phyloP scores from a whole-genome alignment of 2,329 filamentous ascomycete species.

The Pseudocercospora cruenta region DNA sequence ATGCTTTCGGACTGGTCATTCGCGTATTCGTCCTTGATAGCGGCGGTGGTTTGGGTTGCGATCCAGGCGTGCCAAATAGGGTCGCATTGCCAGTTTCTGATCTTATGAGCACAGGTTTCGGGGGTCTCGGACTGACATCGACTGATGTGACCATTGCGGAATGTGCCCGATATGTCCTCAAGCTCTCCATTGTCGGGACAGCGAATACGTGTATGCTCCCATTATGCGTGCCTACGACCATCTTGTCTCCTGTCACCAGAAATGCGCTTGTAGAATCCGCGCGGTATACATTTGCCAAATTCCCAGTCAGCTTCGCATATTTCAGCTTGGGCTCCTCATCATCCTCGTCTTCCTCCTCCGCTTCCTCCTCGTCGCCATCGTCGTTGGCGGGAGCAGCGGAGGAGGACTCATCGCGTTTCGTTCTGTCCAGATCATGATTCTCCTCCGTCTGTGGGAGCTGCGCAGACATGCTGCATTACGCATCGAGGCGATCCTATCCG shows the following conservation, averaged over 20 bases:
- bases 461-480: slow-evolving; percentile 42
- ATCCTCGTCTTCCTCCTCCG: slow-evolving; percentile 58
- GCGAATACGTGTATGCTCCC: slow-evolving; percentile 92
- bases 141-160: slow-evolving; percentile 87
- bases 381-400: slow-evolving; percentile 19
- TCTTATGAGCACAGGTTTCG: slow-evolving; percentile 48
- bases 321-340: slow-evolving; percentile 95
- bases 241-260: slow-evolving; percentile 90
- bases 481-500: slow-evolving; percentile 15
- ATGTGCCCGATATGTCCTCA: slow-evolving; percentile 90
- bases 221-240: slow-evolving; percentile 96
- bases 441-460: slow-evolving; percentile 34
- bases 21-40: slow-evolving; percentile 21
- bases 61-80: slow-evolving; percentile 17
- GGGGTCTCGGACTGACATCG: slow-evolving; percentile 85
- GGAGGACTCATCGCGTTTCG: slow-evolving; percentile 14
- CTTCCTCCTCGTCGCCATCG: slow-evolving; percentile 34
- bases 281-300: slow-evolving; percentile 79
- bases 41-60: slow-evolving; percentile 19
- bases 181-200: slow-evolving; percentile 75
- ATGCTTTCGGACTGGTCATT: slow-evolving; percentile 17
- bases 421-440: slow-evolving; percentile 14
- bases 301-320: slow-evolving; percentile 83
- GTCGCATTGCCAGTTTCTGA: slow-evolving; percentile 24
- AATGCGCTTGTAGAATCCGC: slow-evolving; percentile 93